Base-by-base conservation (phyloP, 2,329 filamentous ascomycete species). In the Pseudocercospora cruenta region DNA sequence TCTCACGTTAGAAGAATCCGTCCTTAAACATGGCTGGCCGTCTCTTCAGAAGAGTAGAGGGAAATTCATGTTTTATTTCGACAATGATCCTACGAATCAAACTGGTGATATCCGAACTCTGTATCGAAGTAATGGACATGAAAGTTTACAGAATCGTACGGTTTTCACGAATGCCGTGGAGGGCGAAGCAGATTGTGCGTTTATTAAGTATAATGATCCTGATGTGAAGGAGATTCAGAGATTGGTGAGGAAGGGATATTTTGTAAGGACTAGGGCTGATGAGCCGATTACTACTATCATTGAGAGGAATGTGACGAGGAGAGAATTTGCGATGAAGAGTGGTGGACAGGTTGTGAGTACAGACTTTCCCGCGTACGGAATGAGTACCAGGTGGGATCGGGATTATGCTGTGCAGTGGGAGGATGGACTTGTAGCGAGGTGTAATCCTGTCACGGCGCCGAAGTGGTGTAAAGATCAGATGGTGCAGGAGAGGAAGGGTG, bases 261-360 rank as follows among this genome's bases (percentile, higher is more conserved):
- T 82, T 72, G 79, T 85, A n/a, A 79, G 83, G 54, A 84, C 83
- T 1, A 74, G 82, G 47, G 77, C 82, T 3, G 83, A 85, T 72
- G 77, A 80, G 26, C 82, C 83, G 0, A 75, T 84, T 26, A 74
- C 74, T 1, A 84, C 82, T 0, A 73, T 85, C 5, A 66, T 82
- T 19, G 71, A 72, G 14, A 75, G 76, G 61, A 80, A 82, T 62
- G 78, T 75, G 1, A 81, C 80, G 24, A 81, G 79, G 79, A 74
- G 81, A 19, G 80, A 82, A 1, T 67, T 69, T 10, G 82, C 82
- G 1, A 79, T 83, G 47, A 65, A 75, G 54, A 84, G 82, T 54
- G 83, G 82, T 6, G 83, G 83, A 26, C 83, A 85, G 69, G 76
- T 85, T 63, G 81, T 85, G 1, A 82, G 80, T 33, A 84, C 82